These are phyloP conservation scores for Hibiscus mutabilis DNA, from an alignment of 345 rosid genomes.

Conservation along the genomic window DNA sequence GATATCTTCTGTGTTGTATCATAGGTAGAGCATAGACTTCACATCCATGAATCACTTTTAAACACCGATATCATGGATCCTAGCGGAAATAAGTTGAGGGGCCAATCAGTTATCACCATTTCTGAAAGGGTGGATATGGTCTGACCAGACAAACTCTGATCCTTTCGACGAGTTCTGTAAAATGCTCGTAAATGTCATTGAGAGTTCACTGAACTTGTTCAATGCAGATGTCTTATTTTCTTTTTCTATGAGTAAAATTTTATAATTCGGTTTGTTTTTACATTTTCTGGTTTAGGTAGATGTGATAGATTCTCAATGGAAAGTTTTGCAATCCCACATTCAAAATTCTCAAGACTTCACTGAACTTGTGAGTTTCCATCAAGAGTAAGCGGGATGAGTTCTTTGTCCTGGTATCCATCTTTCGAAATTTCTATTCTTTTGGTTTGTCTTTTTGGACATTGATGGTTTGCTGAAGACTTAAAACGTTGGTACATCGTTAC, in stretches of 20 bases:
- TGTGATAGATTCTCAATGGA: conserved; percentile 98
- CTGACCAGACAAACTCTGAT: not conserved
- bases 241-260: not conserved
- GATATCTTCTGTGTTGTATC: not conserved
- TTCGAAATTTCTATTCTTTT: not conserved
- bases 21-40: not conserved
- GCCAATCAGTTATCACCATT: too few species aligned
- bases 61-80: not conserved
- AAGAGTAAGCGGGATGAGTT: conserved; percentile 55
- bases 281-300: conserved; percentile 50
- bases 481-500: conserved; percentile 18
- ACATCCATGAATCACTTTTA: not conserved
- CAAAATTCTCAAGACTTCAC: conserved; percentile 86
- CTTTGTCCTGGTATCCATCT: conserved; percentile 1
- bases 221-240: not conserved
- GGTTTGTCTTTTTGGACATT: not conserved
- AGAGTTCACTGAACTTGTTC: not conserved
- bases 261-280: not conserved
- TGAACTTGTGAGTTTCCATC: conserved; percentile 94
- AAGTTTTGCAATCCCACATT: conserved; percentile 72
- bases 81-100: not conserved
- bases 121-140: not conserved
- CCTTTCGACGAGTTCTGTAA: not conserved
- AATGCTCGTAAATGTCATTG: not conserved
- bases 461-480: conserved; percentile 7